Percentiles rank a stretch among this genome's conserved stretches.
These are phyloP conservation scores for Neurospora hispaniola DNA, from an alignment of 495 filamentous ascomycete genomes.

Conservation along the genomic window DNA sequence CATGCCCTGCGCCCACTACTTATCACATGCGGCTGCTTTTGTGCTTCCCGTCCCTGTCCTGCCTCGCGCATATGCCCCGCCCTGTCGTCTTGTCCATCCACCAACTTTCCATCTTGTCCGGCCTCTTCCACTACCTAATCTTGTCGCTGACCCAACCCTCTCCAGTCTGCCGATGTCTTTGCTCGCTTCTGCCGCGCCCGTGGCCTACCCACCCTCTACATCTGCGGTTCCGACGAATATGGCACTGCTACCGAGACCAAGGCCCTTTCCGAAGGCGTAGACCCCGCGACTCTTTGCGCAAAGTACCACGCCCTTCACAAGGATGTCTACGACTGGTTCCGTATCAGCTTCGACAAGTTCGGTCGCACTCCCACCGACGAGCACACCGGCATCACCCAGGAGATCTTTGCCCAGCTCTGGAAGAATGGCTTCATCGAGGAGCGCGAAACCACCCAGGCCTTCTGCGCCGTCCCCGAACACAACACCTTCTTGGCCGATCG, in stretches of 20 bases:
- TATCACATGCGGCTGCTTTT: neutral
- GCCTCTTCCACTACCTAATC: neutral
- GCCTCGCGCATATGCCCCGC: neutral
- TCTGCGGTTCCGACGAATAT: slow-evolving; percentile 62
- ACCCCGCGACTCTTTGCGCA: slow-evolving; percentile 61
- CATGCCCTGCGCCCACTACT: neutral
- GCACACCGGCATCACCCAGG: slow-evolving; percentile 79
- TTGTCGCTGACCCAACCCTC: neutral
- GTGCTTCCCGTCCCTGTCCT: neutral
- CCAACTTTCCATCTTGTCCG: neutral
- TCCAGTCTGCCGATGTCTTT: slow-evolving; percentile 34
- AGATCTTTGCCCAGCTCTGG: slow-evolving; percentile 69
- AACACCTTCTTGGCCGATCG: slow-evolving; percentile 82
- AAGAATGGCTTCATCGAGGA: slow-evolving; percentile 75
- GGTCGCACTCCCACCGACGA: slow-evolving; percentile 70
- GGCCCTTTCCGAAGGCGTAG: slow-evolving; percentile 60
- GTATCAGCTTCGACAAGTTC: slow-evolving; percentile 75
- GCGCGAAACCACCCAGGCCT: slow-evolving; percentile 65
- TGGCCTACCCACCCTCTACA: slow-evolving; percentile 51
- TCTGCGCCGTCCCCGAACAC: slow-evolving; percentile 61
- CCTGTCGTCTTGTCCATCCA: neutral
- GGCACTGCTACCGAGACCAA: slow-evolving; percentile 77
- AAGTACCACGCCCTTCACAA: slow-evolving; percentile 80
- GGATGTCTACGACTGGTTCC: slow-evolving; percentile 74
- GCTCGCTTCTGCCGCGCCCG: slow-evolving; percentile 63